Evolutionary conservation across 2,329 filamentous ascomycete species (phyloP), one percentile per base, ranked within the genome.

Genomic region (Botrytis paeoniae): DNA sequence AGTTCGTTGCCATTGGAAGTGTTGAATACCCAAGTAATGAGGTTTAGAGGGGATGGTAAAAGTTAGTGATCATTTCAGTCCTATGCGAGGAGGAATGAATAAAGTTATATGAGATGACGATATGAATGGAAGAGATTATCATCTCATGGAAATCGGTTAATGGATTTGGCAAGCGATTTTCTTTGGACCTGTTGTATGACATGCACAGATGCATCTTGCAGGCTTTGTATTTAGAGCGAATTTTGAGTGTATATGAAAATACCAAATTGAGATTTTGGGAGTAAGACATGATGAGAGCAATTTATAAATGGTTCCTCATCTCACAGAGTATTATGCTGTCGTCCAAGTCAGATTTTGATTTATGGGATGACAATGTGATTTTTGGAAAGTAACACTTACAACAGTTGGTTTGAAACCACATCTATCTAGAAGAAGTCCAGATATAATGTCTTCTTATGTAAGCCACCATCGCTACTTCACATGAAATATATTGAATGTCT

Each of bases 11-110:
- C 5, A 90, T 88, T 54, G 86, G 86, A 48, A 85, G 86, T 81
- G 89, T 94, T 54, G 81, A 82, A 70, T 94, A 94, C 81, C 89
- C 91, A 32, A 93, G 91, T 83, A 94, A 94, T 81, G 89, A 91
- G 82, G 74, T 78, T 65, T 79, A 66, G 74, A 60, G 14, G 39
- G 8, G 14, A 37, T 32, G 2, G 41, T 37, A 12, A 57, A 69
- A 41, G 10, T 32, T 69, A 10, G 29, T 32, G 65, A 41, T 41
- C 6, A 41, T 16, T 20, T 5, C 25, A 37, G 18, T 57, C 35
- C n/a, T 7, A 14, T 25, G 64, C 45, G 2, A 45, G 2, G 10
- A 29, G 45, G 20, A 12, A 54, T 39, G 32, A 39, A 7, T n/a
- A 35, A 54, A 41, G 1, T 29, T 12, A 10, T 57, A 66, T 68